Percentiles rank a stretch among this genome's conserved stretches.
Conservation (phyloP, 164 flowering plant species). For the Warburgia ugandensis region DNA sequence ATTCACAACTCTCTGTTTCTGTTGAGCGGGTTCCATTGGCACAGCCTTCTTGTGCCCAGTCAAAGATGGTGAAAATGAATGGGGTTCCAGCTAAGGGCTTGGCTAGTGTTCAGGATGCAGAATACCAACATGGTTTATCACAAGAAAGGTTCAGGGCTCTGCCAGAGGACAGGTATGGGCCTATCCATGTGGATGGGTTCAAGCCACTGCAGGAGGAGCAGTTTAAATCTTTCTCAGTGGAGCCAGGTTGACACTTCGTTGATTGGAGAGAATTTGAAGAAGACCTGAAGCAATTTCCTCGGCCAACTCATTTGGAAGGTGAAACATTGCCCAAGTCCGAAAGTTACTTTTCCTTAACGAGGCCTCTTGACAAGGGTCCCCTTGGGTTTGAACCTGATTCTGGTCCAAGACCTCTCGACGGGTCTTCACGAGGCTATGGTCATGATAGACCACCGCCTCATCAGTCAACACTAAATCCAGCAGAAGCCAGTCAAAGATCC, state of each 20-base stretch:
- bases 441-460: conserved; percentile 22
- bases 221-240: conserved; percentile 27
- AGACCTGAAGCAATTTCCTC: conserved; percentile 46
- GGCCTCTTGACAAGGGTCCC: conserved; percentile 31
- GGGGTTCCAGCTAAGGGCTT: conserved; percentile 34
- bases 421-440: conserved; percentile 25
- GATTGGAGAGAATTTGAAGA: conserved; percentile 42
- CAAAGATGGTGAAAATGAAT: conserved; percentile 27
- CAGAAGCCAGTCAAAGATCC: conserved; percentile 25
- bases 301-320: conserved; percentile 38
- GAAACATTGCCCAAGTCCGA: conserved; percentile 32
- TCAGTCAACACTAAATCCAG: conserved; percentile 15
- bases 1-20: conserved; percentile 24
- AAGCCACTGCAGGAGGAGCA: conserved; percentile 20
- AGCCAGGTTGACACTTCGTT: conserved; percentile 20
- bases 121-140: conserved; percentile 22
- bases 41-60: conserved; percentile 21
- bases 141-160: conserved; percentile 36
- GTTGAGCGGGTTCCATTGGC: conserved; percentile 30
- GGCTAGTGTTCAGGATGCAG: conserved; percentile 13
- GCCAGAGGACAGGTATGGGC: conserved; percentile 19
- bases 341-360: conserved; percentile 27
- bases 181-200: conserved; percentile 16
- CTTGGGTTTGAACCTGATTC: conserved; percentile 35
- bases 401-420: too few relatives aligned